These are phyloP conservation scores for Solanum piurae DNA, from an alignment of 257 asterid species.

Conservation along the genomic window DNA sequence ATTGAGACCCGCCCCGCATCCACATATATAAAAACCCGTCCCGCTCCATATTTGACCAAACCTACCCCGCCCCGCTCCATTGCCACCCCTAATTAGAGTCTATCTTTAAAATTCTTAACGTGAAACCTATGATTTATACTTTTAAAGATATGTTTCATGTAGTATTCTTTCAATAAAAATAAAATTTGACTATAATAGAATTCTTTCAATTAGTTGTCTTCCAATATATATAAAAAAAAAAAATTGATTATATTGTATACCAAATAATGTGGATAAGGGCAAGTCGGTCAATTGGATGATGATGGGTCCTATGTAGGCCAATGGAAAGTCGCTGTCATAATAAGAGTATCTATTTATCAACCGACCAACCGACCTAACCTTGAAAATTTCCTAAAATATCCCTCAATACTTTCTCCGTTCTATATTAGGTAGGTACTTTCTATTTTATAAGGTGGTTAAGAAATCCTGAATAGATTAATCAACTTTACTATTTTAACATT, in stretches of 20 bases:
- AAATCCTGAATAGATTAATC: too few relatives aligned
- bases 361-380: conserved; percentile 54
- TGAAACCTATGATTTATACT: background rate
- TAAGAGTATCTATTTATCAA: conserved; percentile 27
- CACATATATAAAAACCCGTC: too few relatives aligned
- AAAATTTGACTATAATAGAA: background rate
- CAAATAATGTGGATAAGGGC: conserved; percentile 1
- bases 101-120: background rate
- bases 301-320: background rate
- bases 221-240: background rate
- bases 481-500: background rate
- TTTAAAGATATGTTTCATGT: too few relatives aligned
- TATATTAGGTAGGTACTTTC: background rate
- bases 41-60: too few relatives aligned
- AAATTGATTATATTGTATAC: background rate
- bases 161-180: background rate
- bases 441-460: background rate
- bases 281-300: conserved; percentile 21
- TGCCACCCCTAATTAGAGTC: background rate
- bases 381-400: background rate
- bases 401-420: background rate
- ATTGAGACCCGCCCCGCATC: too few relatives aligned
- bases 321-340: conserved; percentile 30
- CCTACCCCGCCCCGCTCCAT: too few relatives aligned
- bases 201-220: background rate